phyloP scores from a whole-genome alignment of 306 rosid species.

The Gynostemma pentaphyllum region DNA sequence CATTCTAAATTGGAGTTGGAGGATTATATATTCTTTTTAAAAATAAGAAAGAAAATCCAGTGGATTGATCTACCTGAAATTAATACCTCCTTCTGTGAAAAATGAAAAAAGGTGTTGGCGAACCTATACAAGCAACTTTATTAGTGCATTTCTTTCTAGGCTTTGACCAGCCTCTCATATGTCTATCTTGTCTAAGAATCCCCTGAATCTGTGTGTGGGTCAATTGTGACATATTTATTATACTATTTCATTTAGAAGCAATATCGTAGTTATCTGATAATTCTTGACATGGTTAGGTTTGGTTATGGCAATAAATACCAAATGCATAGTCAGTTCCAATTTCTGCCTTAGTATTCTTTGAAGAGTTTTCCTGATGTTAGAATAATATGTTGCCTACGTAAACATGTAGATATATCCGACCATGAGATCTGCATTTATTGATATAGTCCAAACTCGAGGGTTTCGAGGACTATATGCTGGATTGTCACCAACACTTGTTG shows the following conservation, averaged over 20 bases:
- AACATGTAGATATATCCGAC: conserved; percentile 63
- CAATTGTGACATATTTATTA: too few species aligned
- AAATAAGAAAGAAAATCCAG: neutral
- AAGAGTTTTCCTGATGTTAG: neutral
- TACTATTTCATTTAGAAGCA: neutral
- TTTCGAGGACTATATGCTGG: conserved; percentile 79
- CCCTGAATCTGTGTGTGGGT: neutral
- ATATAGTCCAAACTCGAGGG: conserved; percentile 55
- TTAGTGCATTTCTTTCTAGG: neutral
- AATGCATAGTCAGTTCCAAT: neutral
- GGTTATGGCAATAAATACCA: neutral
- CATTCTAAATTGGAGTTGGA: neutral
- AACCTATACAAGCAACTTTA: neutral
- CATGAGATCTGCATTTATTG: conserved; percentile 80
- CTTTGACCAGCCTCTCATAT: neutral
- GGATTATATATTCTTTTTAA: neutral
- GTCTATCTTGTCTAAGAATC: neutral
- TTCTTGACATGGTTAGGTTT: neutral
- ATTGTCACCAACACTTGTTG: conserved; percentile 82
- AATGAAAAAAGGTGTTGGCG: neutral
- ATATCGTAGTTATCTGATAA: neutral
- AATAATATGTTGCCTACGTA: conserved; percentile 2
- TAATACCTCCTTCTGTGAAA: too few species aligned
- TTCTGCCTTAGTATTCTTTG: neutral
- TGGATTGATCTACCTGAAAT: neutral